These are phyloP conservation scores for Scedosporium minutisporum DNA, from an alignment of 2,329 filamentous ascomycete species.

Conservation along the genomic window DNA sequence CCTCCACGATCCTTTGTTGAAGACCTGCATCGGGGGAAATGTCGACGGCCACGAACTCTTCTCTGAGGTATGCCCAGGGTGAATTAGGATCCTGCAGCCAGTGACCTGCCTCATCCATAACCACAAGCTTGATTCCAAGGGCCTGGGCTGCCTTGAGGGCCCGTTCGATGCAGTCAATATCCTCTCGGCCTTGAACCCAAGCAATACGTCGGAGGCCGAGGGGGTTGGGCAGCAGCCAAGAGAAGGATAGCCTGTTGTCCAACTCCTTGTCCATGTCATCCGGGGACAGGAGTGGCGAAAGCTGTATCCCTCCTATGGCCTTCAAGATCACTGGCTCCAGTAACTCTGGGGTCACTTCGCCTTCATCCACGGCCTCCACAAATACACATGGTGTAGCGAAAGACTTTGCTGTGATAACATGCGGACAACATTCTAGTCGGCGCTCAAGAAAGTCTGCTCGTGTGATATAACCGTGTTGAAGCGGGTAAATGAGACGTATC, in stretches of 20 bases:
- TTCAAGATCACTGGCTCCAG: not conserved
- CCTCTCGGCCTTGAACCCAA: conserved; percentile 9
- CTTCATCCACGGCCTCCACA: not conserved
- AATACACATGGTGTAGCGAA: not conserved
- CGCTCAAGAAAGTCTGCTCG: not conserved
- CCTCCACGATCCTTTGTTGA: conserved; percentile 18
- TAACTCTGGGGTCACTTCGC: not conserved
- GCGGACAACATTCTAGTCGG: not conserved
- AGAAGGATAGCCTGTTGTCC: not conserved
- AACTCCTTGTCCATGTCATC: not conserved
- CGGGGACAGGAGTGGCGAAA: not conserved
- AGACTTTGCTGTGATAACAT: not conserved
- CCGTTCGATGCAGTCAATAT: conserved; percentile 7
- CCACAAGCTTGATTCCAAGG: conserved; percentile 24
- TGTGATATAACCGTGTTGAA: not conserved
- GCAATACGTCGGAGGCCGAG: conserved; percentile 1
- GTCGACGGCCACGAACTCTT: conserved; percentile 21
- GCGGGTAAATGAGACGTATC: not conserved
- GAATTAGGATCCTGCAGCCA: conserved; percentile 22
- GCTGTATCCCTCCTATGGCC: not conserved
- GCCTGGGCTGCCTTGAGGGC: conserved; percentile 17
- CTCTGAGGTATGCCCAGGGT: conserved; percentile 16
- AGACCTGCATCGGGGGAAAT: conserved; percentile 18
- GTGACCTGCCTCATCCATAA: conserved; percentile 26
- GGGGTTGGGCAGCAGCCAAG: not conserved